A percentile compares a stretch with the other conserved stretches of the same genome.
Evolutionary conservation across 139 green algal species (phyloP).

Genomic region (Diplosphaera chodatii): DNA sequence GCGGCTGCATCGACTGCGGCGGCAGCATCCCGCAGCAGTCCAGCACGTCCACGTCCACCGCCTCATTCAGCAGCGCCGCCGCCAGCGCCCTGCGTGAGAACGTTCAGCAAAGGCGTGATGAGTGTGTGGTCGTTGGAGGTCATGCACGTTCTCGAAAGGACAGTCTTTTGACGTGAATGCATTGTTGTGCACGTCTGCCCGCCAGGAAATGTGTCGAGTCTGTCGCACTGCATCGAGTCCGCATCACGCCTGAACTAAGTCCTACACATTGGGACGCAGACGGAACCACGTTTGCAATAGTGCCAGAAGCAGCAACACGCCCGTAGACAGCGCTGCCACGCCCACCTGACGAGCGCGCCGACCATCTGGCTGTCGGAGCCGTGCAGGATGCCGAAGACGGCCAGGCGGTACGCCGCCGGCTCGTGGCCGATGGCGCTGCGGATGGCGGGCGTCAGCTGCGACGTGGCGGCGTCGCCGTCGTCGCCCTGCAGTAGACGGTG

Average conservation of each 20-base stretch:
- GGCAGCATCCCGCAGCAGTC: constrained; percentile 26
- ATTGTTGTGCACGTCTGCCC: no score
- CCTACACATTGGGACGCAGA: no score
- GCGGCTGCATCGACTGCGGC: constrained; percentile 5
- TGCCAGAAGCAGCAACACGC: no score
- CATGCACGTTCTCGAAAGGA: no score
- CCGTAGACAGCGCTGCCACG: no score
- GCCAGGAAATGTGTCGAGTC: no score
- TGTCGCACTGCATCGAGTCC: no score
- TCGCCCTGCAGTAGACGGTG: background rate
- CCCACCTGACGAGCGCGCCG: constrained; percentile 21
- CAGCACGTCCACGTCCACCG: constrained; percentile 25
- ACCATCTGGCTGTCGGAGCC: constrained; percentile 29
- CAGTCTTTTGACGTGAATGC: no score
- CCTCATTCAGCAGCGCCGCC: constrained; percentile 18
- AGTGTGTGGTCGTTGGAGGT: no score
- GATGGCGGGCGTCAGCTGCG: background rate
- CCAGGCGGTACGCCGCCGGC: constrained; percentile 17
- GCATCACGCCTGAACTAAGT: no score
- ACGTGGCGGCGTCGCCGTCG: background rate
- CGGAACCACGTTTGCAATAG: no score
- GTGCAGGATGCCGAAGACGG: constrained; percentile 30
- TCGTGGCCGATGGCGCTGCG: background rate
- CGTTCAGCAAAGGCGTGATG: no score
- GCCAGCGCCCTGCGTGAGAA: constrained; percentile 22